Percentiles rank a stretch among this genome's conserved stretches.
Evolutionary conservation across 2,329 filamentous ascomycete species (phyloP).

Genomic region (Aspergillus terreus): DNA sequence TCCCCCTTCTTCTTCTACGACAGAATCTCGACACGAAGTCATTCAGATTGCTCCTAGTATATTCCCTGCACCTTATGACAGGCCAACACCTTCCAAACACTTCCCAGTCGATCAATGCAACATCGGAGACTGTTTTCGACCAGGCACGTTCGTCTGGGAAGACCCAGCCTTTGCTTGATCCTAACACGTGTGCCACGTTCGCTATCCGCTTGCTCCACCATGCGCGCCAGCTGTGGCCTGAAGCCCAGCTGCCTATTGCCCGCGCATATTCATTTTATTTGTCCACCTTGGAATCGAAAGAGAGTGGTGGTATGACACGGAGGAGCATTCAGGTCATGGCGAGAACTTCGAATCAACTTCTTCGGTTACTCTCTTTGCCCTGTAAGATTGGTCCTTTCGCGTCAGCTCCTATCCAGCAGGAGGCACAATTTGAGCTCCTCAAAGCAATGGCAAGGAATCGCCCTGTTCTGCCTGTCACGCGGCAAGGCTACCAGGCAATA

Average conservation of each 20-base stretch:
- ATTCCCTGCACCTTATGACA: slow-evolving; percentile 34
- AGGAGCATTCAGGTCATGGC: slow-evolving; percentile 29
- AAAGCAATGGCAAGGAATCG: slow-evolving; percentile 53
- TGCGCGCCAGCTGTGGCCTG: slow-evolving; percentile 49
- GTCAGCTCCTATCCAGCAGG: slow-evolving; percentile 49
- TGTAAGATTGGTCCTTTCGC: slow-evolving; percentile 48
- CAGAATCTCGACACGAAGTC: slow-evolving; percentile 37
- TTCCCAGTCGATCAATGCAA: background rate
- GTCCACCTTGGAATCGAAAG: slow-evolving; percentile 10
- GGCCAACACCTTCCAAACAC: slow-evolving; percentile 19
- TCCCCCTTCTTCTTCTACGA: slow-evolving; percentile 47
- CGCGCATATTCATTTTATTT: slow-evolving; percentile 37
- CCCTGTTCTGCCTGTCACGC: slow-evolving; percentile 54
- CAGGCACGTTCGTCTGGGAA: background rate
- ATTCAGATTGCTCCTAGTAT: slow-evolving; percentile 41
- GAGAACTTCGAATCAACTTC: slow-evolving; percentile 46
- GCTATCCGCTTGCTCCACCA: slow-evolving; percentile 49
- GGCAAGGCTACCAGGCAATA: slow-evolving; percentile 56
- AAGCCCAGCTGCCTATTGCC: slow-evolving; percentile 41
- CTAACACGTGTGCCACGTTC: slow-evolving; percentile 36
- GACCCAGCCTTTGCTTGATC: slow-evolving; percentile 17
- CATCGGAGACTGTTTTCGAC: slow-evolving; percentile 3
- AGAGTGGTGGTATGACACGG: slow-evolving; percentile 4
- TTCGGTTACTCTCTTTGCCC: slow-evolving; percentile 49
- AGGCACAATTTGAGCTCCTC: slow-evolving; percentile 56